Evolutionary conservation across 768 basidiomycete species (phyloP).

Genomic region (Termitomyces sp.): DNA sequence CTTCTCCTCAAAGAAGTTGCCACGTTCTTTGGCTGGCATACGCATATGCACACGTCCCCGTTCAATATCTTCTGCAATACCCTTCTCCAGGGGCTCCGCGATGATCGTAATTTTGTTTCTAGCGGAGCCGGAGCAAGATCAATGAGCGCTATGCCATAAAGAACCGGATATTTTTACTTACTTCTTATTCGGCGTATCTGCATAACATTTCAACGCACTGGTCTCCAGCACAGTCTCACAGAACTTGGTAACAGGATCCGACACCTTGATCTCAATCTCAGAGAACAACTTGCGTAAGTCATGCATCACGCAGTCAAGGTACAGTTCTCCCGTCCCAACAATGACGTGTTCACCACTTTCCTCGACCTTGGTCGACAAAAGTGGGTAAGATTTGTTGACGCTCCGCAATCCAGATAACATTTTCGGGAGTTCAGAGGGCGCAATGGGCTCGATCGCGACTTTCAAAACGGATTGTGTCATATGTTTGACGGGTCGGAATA

Average conservation of each 20-base stretch:
- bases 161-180: slow-evolving; percentile 37
- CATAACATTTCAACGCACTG: slow-evolving; percentile 96
- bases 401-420: slow-evolving; percentile 97
- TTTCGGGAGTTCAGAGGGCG: slow-evolving; percentile 96
- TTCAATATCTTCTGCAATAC: slow-evolving; percentile 96
- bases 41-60: slow-evolving; percentile 89
- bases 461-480: slow-evolving; percentile 97
- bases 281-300: slow-evolving; percentile 89
- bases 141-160: neutral
- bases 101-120: slow-evolving; percentile 99
- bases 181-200: slow-evolving; percentile 99
- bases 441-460: slow-evolving; percentile 96
- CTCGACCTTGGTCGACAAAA: slow-evolving; percentile 93
- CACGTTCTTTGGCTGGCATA: slow-evolving; percentile 93
- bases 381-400: slow-evolving; percentile 96
- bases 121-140: slow-evolving; percentile 9
- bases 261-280: slow-evolving; percentile 99
- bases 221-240: slow-evolving; percentile 98
- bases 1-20: slow-evolving; percentile 93
- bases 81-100: slow-evolving; percentile 93
- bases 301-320: slow-evolving; percentile 96
- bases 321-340: slow-evolving; percentile 95
- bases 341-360: slow-evolving; percentile 98
- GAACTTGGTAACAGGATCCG: slow-evolving; percentile 97
- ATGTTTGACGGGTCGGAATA: slow-evolving; percentile 95